Evolutionary conservation across 2,329 filamentous ascomycete genomes (phyloP), one percentile per base, ranked within the genome.

Genomic region (Penicillium sp.): DNA sequence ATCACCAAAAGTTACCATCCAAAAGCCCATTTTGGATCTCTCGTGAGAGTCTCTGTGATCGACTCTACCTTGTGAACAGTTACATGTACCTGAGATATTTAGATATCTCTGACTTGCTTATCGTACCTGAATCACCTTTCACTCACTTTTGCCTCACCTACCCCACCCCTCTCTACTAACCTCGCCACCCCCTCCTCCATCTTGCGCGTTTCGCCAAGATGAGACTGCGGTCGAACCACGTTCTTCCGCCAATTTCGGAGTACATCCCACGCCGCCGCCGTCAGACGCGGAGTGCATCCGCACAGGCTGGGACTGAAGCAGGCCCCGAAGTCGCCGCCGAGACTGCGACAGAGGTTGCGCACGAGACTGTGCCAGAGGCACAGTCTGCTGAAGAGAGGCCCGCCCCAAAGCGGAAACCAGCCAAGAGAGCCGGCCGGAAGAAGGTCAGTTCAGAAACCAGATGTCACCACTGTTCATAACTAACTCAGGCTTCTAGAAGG

Each of bases 181-280:
- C 40, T 51, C 33, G 14, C 14, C 46, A 33, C 40, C 19, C 12
- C 12, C 17, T 53, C 28, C 36, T 31, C 16, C n/a, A 40, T 35
- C 41, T 38, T 41, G 35, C 52, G 48, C 42, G 19, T 48, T 43
- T 48, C 51, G 44, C 50, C 61, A 66, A 58, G 50, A 75, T 75
- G 73, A 70, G 73, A 37, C 73, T 72, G 51, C 72, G 73, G 52
- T 75, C 73, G 30, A 71, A 75, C 56, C 68, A 69, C 22, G 59
- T 68, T 17, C 73, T 72, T 72, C 73, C 31, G 62, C 66, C 26
- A 68, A 75, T 41, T 10, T 35, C 43, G 43, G 51, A 57, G 14
- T 44, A 47, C 26, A 52, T 53, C 25, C 33, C 47, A n/a, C 58
- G 56, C 37, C 64, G 53, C 31, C 63, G 56, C 22, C 65, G 58